Conservation (phyloP, 495 filamentous ascomycete genomes). For the Tuber microsphaerosporum region DNA sequence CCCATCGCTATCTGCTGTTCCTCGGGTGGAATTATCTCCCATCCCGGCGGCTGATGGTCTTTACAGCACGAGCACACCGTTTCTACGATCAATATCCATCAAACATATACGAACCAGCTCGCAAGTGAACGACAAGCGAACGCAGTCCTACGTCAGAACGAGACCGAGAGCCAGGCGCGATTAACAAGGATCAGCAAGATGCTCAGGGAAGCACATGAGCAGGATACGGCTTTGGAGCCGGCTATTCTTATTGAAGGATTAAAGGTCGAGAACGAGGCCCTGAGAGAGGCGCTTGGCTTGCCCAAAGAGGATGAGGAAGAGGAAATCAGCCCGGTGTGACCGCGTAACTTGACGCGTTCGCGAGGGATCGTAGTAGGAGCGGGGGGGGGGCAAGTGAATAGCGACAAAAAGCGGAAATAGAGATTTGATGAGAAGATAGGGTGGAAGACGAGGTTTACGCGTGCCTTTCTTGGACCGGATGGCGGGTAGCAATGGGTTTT, state of each 20-base stretch:
- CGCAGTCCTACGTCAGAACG: slow-evolving; percentile 35
- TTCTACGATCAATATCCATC: slow-evolving; percentile 41
- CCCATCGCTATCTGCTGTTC: slow-evolving; percentile 2
- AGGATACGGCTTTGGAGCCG: slow-evolving; percentile 34
- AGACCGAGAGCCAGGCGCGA: slow-evolving; percentile 36
- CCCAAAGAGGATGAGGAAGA: slow-evolving; percentile 29
- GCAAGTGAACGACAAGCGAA: slow-evolving; percentile 35
- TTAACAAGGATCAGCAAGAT: slow-evolving; percentile 33
- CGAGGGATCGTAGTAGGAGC: neutral
- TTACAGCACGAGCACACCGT: slow-evolving; percentile 41
- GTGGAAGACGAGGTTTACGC: neutral
- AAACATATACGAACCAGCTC: slow-evolving; percentile 41
- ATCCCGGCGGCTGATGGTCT: neutral
- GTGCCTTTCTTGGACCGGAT: neutral
- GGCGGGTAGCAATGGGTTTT: neutral
- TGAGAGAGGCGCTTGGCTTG: slow-evolving; percentile 37
- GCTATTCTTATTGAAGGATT: slow-evolving; percentile 39
- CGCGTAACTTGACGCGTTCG: neutral
- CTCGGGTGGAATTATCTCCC: neutral
- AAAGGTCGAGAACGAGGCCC: slow-evolving; percentile 37
- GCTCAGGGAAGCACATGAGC: slow-evolving; percentile 36
- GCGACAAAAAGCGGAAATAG: neutral
- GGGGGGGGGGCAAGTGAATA: neutral
- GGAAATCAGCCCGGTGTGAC: slow-evolving; percentile 19
- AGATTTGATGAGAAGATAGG: neutral